Evolutionary conservation across 768 basidiomycete genomes (phyloP), one percentile per base, ranked within the genome.

Genomic region (Agaricus subrufescens): DNA sequence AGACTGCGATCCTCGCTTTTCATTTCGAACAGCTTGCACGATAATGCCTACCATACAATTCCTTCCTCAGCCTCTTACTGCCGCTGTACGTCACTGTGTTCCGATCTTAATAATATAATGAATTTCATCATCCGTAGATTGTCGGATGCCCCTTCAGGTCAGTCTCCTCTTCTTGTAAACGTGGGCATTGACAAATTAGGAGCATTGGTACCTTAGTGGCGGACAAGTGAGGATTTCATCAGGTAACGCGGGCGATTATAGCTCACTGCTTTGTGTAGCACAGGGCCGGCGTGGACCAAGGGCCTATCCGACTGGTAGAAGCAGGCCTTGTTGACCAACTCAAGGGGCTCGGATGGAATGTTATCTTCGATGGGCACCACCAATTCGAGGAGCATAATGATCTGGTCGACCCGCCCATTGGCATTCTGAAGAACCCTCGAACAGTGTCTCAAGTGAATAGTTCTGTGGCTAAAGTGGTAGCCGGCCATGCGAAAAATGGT

Each of bases 61-160:
- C 68, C 71, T 93, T 59, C 59, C 69, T 50, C 71, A 87, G 55
- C 90, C 91, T 37, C 86, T 83, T 73, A 92, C 89, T 0, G 78
- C 84, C 39, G 90, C 89, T 49, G 93, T 94, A 67, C 70, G 91
- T 81, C 38, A 3, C 34, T n/a, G 11, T 11, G 11, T 34, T 43
- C 47, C 45, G 29, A 12, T 53, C 49, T 25, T 47, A 39, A 29
- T 44, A 25, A 27, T 50, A 40, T 19, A 63, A 51, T 65, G 47
- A 57, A 58, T 30, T 52, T 38, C 47, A 38, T 40, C 43, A 47
- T 52, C 53, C 56, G 31, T 59, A 94, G 88, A 90, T 98, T 64
- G 86, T 98, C 29, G 94, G 92, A 27, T 97, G 94, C 73, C 95
- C 95, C 14, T 97, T 97, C 80, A 93, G 90, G 94, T 92, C 64